phyloP scores from a whole-genome alignment of 2,329 filamentous ascomycete genomes.

The Metarhizium rileyi region DNA sequence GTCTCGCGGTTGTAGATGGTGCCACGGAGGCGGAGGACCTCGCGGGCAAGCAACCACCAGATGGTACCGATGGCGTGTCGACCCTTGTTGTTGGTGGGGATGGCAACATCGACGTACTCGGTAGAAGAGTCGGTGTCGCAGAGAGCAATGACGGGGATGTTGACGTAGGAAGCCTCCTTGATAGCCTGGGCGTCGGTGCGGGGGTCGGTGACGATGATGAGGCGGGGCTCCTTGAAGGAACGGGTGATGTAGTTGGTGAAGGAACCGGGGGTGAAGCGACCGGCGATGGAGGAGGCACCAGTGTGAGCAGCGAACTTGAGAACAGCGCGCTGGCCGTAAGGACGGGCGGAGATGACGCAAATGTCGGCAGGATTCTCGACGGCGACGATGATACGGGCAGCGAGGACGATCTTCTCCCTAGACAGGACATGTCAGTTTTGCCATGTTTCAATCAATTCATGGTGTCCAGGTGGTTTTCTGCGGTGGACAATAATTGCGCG shows the following conservation, averaged over 20 bases:
- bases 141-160: constrained; percentile 99
- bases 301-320: constrained; percentile 99
- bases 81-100: constrained; percentile 99
- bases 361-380: constrained; percentile 99
- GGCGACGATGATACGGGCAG: constrained; percentile 95
- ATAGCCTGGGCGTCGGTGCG: constrained; percentile 99
- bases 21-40: constrained; percentile 97
- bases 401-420: constrained; percentile 99
- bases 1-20: constrained; percentile 93
- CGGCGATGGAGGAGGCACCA: constrained; percentile 93
- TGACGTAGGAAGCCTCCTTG: constrained; percentile 99
- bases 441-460: not conserved
- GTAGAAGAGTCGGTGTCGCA: constrained; percentile 99
- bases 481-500: too few species aligned
- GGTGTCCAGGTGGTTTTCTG: too few species aligned
- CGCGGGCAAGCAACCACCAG: constrained; percentile 99
- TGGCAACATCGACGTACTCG: constrained; percentile 99
- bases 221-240: constrained; percentile 99
- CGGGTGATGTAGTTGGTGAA: constrained; percentile 99
- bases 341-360: constrained; percentile 98
- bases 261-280: constrained; percentile 99
- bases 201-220: constrained; percentile 98
- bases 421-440: constrained; percentile 9
- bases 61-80: constrained; percentile 96
- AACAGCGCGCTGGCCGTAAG: constrained; percentile 98